Evolutionary conservation across 768 basidiomycete genomes (phyloP).

Genomic region (Mycena vulgaris): DNA sequence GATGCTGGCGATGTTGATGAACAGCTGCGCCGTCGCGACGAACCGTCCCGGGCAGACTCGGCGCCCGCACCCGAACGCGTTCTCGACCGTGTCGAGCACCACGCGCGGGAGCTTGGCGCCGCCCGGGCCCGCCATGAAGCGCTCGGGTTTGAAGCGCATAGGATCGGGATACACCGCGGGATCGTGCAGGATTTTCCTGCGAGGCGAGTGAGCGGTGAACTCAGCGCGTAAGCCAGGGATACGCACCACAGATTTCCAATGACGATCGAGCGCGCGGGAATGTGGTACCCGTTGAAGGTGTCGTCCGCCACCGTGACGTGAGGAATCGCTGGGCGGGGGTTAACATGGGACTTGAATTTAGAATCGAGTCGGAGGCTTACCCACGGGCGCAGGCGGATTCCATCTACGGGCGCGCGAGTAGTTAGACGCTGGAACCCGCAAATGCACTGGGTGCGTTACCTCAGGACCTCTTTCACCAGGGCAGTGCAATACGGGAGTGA

Average conservation of each 20-base stretch:
- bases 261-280: background rate
- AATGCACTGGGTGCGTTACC: no score
- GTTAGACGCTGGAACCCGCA: no score
- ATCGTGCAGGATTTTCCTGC: background rate
- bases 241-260: background rate
- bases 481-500: constrained; percentile 23
- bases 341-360: no score
- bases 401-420: no score
- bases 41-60: background rate
- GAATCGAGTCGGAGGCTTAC: no score
- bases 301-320: background rate
- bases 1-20: background rate
- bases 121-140: background rate
- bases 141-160: background rate
- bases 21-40: background rate
- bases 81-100: background rate
- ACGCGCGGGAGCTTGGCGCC: background rate
- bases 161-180: background rate
- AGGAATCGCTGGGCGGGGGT: background rate
- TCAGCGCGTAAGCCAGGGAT: no score
- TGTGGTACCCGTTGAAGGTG: background rate
- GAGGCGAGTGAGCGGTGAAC: no score
- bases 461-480: background rate
- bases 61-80: background rate
- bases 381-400: background rate